Evolutionary conservation across 768 basidiomycete genomes (phyloP).

Genomic region (Leccinum sublutescens): DNA sequence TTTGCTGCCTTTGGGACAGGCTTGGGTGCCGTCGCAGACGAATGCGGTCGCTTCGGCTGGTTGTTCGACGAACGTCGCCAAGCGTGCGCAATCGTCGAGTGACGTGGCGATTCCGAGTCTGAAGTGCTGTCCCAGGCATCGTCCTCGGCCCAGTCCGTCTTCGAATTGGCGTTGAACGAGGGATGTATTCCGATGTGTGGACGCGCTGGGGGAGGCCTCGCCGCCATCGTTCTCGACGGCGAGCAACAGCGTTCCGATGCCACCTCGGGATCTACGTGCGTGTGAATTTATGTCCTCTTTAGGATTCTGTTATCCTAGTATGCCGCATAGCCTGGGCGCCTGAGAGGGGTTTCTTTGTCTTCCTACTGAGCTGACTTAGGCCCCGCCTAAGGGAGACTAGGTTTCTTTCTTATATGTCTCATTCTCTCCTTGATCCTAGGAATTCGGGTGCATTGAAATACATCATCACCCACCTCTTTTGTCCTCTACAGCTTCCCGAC

Average conservation of each 20-base stretch:
- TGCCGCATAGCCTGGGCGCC: no score
- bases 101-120: slow-evolving; percentile 69
- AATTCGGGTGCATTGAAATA: slow-evolving; percentile 17
- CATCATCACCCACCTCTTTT: slow-evolving; percentile 39
- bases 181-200: slow-evolving; percentile 70
- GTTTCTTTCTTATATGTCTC: not conserved
- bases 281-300: slow-evolving; percentile 11
- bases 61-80: slow-evolving; percentile 37
- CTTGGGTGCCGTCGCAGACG: slow-evolving; percentile 47
- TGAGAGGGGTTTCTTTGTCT: no score
- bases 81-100: slow-evolving; percentile 47
- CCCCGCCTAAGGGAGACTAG: no score
- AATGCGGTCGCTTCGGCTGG: slow-evolving; percentile 24
- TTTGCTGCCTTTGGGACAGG: slow-evolving; percentile 49
- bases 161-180: slow-evolving; percentile 42
- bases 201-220: slow-evolving; percentile 69
- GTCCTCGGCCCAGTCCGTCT: slow-evolving; percentile 75
- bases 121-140: slow-evolving; percentile 86
- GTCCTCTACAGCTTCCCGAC: slow-evolving; percentile 40
- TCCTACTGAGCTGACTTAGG: no score
- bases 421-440: not conserved
- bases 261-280: not conserved
- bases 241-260: slow-evolving; percentile 1
- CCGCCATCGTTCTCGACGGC: slow-evolving; percentile 39
- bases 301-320: not conserved